Evolutionary conservation across 768 basidiomycete genomes (phyloP).

Genomic region (Udeniomyces megalosporus): DNA sequence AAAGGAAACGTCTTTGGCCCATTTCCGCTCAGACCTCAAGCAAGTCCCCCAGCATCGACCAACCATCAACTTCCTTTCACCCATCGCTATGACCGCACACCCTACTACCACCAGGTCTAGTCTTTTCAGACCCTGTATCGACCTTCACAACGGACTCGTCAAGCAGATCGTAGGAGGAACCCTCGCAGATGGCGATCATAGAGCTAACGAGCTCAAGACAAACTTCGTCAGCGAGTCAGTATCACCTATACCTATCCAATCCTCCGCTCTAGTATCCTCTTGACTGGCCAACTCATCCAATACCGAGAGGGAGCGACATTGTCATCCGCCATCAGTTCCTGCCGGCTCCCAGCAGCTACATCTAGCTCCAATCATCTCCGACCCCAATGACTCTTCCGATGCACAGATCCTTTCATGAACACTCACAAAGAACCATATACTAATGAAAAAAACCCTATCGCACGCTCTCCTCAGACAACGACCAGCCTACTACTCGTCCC

Average conservation of each 20-base stretch:
- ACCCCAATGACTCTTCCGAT: not conserved
- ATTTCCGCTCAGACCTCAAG: not conserved
- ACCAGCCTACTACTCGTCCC: conserved; percentile 56
- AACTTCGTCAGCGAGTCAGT: conserved; percentile 81
- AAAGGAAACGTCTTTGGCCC: not conserved
- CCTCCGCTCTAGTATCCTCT: not conserved
- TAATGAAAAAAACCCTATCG: no score
- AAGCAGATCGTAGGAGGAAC: conserved; percentile 98
- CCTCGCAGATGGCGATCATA: conserved; percentile 54
- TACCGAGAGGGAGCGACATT: no score
- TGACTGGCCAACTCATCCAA: no score
- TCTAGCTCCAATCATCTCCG: not conserved
- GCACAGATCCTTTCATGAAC: no score
- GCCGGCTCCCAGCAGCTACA: no score
- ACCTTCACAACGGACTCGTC: conserved; percentile 85
- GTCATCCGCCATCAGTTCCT: no score
- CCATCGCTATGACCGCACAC: no score
- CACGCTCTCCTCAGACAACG: conserved; percentile 41
- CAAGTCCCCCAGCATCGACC: not conserved
- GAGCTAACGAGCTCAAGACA: conserved; percentile 85
- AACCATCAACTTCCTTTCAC: not conserved
- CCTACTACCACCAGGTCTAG: not conserved
- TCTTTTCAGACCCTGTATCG: conserved; percentile 83
- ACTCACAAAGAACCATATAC: no score
- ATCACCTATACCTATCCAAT: no score